Conservation (phyloP, 2,329 filamentous ascomycete species). For the Coniella vitis region DNA sequence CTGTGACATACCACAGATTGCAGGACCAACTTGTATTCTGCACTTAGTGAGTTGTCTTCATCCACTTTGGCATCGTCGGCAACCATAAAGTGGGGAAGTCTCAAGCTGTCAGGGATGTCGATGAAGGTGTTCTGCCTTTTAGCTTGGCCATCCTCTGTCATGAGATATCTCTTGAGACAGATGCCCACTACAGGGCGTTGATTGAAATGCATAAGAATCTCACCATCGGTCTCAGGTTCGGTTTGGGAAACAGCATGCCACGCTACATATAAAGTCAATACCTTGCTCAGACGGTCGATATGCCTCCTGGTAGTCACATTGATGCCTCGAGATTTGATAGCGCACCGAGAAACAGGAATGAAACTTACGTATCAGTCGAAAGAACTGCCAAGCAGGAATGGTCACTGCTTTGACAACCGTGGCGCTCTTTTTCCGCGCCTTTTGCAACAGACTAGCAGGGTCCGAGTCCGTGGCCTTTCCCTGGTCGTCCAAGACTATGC, state of each 20-base stretch:
- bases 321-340: too few species aligned
- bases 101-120: slow-evolving; percentile 76
- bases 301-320: too few species aligned
- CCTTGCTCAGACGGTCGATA: not conserved
- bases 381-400: slow-evolving; percentile 97
- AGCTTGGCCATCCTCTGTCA: slow-evolving; percentile 61
- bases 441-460: slow-evolving; percentile 34
- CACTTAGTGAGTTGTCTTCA: slow-evolving; percentile 57
- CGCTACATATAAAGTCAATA: slow-evolving; percentile 45
- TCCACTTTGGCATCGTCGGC: slow-evolving; percentile 64
- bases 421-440: slow-evolving; percentile 39
- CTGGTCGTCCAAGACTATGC: slow-evolving; percentile 47
- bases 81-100: slow-evolving; percentile 81
- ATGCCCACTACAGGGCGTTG: slow-evolving; percentile 83
- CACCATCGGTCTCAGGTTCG: slow-evolving; percentile 58
- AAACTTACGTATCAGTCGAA: slow-evolving; percentile 75
- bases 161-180: slow-evolving; percentile 83
- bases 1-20: slow-evolving; percentile 92
- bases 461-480: slow-evolving; percentile 38
- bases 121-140: slow-evolving; percentile 73
- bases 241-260: slow-evolving; percentile 66
- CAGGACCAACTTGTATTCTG: slow-evolving; percentile 88
- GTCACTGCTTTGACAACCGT: slow-evolving; percentile 71
- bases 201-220: slow-evolving; percentile 84
- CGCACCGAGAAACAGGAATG: too few species aligned